phyloP scores from a whole-genome alignment of 352 stramenopile genomes.

The Globisporangium cederbergense region DNA sequence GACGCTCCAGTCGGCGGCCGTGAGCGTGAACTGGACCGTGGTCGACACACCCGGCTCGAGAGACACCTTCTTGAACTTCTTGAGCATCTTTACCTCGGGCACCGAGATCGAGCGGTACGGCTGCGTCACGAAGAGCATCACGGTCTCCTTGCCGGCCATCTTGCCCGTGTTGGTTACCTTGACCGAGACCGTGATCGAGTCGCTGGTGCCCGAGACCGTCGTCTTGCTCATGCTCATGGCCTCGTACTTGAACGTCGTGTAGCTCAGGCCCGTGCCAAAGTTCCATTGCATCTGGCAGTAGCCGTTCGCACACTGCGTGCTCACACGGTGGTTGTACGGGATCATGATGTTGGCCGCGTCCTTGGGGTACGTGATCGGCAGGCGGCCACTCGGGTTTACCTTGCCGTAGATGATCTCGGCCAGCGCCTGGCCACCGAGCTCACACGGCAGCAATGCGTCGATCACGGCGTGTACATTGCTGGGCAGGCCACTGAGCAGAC shows the following conservation, averaged over 20 bases:
- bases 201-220: slow-evolving; percentile 23
- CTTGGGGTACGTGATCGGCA: slow-evolving; percentile 83
- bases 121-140: slow-evolving; percentile 77
- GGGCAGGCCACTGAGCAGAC: slow-evolving; percentile 57
- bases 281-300: slow-evolving; percentile 59
- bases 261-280: slow-evolving; percentile 66
- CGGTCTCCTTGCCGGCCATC: slow-evolving; percentile 56
- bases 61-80: slow-evolving; percentile 73
- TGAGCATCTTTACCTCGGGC: slow-evolving; percentile 80
- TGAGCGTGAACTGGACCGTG: slow-evolving; percentile 40
- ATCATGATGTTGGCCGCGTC: slow-evolving; percentile 58
- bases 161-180: slow-evolving; percentile 73
- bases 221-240: slow-evolving; percentile 38
- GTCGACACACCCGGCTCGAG: slow-evolving; percentile 35
- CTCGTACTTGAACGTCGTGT: slow-evolving; percentile 63
- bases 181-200: slow-evolving; percentile 19
- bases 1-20: slow-evolving; percentile 33
- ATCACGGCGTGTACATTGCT: slow-evolving; percentile 72
- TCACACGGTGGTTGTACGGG: slow-evolving; percentile 73
- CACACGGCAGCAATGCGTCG: slow-evolving; percentile 75
- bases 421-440: slow-evolving; percentile 75
- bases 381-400: slow-evolving; percentile 73
- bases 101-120: slow-evolving; percentile 56
- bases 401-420: slow-evolving; percentile 78
- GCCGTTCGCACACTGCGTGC: slow-evolving; percentile 39